A percentile compares a stretch with the other conserved stretches of the same genome.
Conservation (phyloP, 441 rosid genomes). For the Bruguiera hainesii region DNA sequence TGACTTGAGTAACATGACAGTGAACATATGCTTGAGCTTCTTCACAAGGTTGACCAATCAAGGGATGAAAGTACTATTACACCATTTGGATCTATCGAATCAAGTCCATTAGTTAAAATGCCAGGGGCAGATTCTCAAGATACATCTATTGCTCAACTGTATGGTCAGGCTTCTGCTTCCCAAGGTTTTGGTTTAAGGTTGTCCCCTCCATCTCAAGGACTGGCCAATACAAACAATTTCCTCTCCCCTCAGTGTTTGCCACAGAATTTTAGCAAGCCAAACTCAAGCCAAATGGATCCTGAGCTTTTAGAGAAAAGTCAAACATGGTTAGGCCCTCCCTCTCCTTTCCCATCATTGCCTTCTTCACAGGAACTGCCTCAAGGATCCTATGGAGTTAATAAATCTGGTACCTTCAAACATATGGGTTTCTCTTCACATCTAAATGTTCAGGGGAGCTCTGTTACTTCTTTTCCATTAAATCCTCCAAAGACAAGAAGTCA, state of each 20-base stretch:
- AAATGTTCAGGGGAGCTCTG: slow-evolving; percentile 36
- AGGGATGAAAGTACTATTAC: slow-evolving; percentile 38
- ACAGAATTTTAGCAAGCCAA: slow-evolving; percentile 20
- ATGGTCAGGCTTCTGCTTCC: slow-evolving; percentile 47
- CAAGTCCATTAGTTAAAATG: slow-evolving; percentile 30
- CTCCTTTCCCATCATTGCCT: slow-evolving; percentile 25
- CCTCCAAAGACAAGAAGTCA: slow-evolving; percentile 26
- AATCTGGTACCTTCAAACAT: slow-evolving; percentile 26
- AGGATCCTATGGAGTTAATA: slow-evolving; percentile 30
- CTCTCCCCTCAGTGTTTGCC: slow-evolving; percentile 24
- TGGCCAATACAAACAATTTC: slow-evolving; percentile 26
- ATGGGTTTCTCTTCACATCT: slow-evolving; percentile 22
- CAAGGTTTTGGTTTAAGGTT: slow-evolving; percentile 63
- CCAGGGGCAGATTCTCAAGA: slow-evolving; percentile 50
- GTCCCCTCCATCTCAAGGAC: slow-evolving; percentile 37
- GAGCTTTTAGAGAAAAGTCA: slow-evolving; percentile 31
- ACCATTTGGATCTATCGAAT: slow-evolving; percentile 38
- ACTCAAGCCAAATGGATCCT: slow-evolving; percentile 24
- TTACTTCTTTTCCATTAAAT: slow-evolving; percentile 24
- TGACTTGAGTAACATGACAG: slow-evolving; percentile 32
- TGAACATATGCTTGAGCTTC: slow-evolving; percentile 81
- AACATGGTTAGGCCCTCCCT: slow-evolving; percentile 24
- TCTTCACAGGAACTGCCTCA: slow-evolving; percentile 33
- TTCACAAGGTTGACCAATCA: slow-evolving; percentile 73
- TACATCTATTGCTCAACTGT: slow-evolving; percentile 43